Percentiles rank a stretch among this genome's conserved stretches.
phyloP scores from a whole-genome alignment of 129 eudicot genomes.

The sunflower (Helianthus annuus) region HanXRQr2.0-SUNRISE NC_035447.2:143421813-143422312 shows the following conservation, averaged over 20 bases:
- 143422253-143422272: no score
- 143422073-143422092: not conserved
- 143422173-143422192: no score
- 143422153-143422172: no score
- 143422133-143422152: no score
- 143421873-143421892: not conserved
- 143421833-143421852: not conserved
- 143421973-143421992: no score
- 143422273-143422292: not conserved
- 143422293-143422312: no score
- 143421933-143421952: not conserved
- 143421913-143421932: not conserved
- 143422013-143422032: not conserved
- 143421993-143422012: not conserved
- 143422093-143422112: not conserved
- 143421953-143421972: not conserved
- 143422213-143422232: no score
- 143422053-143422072: not conserved
- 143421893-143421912: not conserved
- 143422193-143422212: no score
- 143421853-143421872: slow-evolving; percentile 1
- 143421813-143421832: slow-evolving; percentile 10
- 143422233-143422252: not conserved
- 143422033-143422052: not conserved
- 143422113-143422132: not conserved